Base-by-base conservation (phyloP, 179 eudicot genomes). In the Spergularia azorica region DNA sequence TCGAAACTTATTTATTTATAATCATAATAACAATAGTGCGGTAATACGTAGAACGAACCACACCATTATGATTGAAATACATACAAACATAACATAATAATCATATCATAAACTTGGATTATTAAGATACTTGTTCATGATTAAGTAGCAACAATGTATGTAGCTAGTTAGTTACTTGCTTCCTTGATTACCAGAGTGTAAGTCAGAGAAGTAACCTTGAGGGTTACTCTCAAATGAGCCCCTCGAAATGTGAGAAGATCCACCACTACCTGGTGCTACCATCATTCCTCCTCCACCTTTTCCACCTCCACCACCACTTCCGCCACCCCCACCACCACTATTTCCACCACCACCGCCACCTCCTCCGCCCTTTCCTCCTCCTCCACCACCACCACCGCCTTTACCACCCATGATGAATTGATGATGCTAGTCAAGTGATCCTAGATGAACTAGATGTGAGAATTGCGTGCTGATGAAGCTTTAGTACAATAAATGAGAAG, bases 221-320 rank as follows among this genome's bases (percentile, higher is more conserved):
- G 78, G 78, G 55, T 75, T 75, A 54, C 70, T 75, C 78, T 75
- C 71, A 54, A 75, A 75, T 2, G 39, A 7, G 9, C 2, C 78
- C 55, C 78, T 75, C 16, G 71, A 48, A 32, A 65, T 75, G 20
- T 75, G 14, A 12, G 78, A 1, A 3, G 71, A 3, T 0, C 78
- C 78, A 3, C 71, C 63, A 13, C 39, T 65, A 0, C 77, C 77
- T 0, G 71, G 78, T 0, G 64, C 78, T 11, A 75, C 78, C 71
- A 74, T 74, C 2, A 0, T n/a, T 4, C 78, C 51, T 1, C 57
- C 50, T 7, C 62, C 63, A 6, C 77, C 77, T 18, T 46, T 46
- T 12, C 39, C n/a, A 2, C 54, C 18, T 0, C 48, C 48, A 12
- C 67, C 43, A 16, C 57, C 56, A n/a, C 38, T 36, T 36, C 38